Conservation (phyloP, 1,284 basidiomycete species). For the Lentinus polychrous region DNA sequence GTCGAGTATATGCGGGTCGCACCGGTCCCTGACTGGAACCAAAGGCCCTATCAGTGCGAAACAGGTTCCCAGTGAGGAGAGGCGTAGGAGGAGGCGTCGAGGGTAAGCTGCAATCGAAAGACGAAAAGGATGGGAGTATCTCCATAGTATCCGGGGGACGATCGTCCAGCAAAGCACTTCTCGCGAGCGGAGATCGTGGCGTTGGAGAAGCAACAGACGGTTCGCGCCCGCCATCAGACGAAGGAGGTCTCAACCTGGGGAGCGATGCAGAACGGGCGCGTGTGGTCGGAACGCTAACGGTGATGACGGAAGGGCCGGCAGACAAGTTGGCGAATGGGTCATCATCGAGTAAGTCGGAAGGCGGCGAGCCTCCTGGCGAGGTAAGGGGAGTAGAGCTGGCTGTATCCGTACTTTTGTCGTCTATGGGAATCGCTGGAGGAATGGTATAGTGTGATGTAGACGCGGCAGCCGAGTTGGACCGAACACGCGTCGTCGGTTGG, state of each 20-base stretch:
- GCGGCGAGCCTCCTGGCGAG: slow-evolving; percentile 23
- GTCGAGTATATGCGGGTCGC: slow-evolving; percentile 50
- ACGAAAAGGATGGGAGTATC: slow-evolving; percentile 4
- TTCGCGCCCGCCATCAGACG: slow-evolving; percentile 7
- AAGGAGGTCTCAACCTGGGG: slow-evolving; percentile 6
- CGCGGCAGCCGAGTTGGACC: slow-evolving; percentile 15
- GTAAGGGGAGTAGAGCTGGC: slow-evolving; percentile 12
- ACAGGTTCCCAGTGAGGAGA: slow-evolving; percentile 12
- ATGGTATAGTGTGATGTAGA: slow-evolving; percentile 5
- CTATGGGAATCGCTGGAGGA: slow-evolving; percentile 15
- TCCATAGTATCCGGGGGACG: too few species aligned
- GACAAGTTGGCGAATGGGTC: slow-evolving; percentile 64
- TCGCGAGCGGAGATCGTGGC: slow-evolving; percentile 22
- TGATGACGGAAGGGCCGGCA: slow-evolving; percentile 20
- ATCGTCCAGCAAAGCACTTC: slow-evolving; percentile 8
- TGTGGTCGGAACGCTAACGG: slow-evolving; percentile 15
- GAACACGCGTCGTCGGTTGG: slow-evolving; percentile 5
- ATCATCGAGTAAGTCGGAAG: slow-evolving; percentile 50
- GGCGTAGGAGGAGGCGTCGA: slow-evolving; percentile 13
- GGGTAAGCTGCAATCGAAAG: background rate
- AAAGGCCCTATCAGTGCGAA: slow-evolving; percentile 19
- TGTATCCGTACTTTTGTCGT: slow-evolving; percentile 5
- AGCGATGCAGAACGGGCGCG: slow-evolving; percentile 9
- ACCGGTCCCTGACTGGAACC: slow-evolving; percentile 32
- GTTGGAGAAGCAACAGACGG: slow-evolving; percentile 10